A percentile compares a stretch with the other conserved stretches of the same genome.
These are phyloP conservation scores for Orbilia brochopaga DNA, from an alignment of 2,329 filamentous ascomycete species.

Conservation along the genomic window DNA sequence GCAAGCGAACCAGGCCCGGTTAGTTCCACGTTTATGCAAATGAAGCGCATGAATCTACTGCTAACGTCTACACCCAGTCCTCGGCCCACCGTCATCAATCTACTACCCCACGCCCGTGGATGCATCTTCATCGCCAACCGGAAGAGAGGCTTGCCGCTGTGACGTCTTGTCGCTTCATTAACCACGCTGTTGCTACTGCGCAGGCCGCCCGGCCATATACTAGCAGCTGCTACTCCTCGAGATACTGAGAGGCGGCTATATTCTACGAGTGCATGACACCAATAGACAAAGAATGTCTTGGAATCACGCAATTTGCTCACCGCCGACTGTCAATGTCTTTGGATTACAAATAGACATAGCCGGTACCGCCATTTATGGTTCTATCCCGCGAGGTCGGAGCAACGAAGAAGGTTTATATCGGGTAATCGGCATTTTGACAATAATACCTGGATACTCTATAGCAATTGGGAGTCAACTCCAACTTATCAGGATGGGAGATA, in stretches of 20 bases:
- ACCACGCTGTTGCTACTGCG: too few species aligned
- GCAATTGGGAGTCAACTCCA: neutral
- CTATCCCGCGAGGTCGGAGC: neutral
- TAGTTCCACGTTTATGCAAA: neutral
- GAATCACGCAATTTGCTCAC: constrained; percentile 24
- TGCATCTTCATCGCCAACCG: too few species aligned
- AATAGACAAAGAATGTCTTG: constrained; percentile 35
- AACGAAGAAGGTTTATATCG: neutral
- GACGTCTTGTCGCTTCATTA: too few species aligned
- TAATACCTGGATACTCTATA: neutral
- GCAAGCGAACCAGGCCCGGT: neutral
- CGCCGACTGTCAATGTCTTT: neutral
- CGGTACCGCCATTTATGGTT: neutral
- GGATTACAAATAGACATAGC: neutral
- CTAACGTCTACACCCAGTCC: too few species aligned
- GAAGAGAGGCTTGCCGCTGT: too few species aligned
- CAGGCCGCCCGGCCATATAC: too few species aligned
- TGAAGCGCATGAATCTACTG: too few species aligned
- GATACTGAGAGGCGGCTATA: too few species aligned
- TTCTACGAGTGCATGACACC: too few species aligned
- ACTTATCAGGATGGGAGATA: constrained; percentile 37
- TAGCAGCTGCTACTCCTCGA: too few species aligned
- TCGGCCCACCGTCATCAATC: too few species aligned
- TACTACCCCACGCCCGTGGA: neutral
- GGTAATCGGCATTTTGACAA: constrained; percentile 15